Base-by-base conservation (phyloP, 169 alveolate species). In the Eimeria maxima region DNA sequence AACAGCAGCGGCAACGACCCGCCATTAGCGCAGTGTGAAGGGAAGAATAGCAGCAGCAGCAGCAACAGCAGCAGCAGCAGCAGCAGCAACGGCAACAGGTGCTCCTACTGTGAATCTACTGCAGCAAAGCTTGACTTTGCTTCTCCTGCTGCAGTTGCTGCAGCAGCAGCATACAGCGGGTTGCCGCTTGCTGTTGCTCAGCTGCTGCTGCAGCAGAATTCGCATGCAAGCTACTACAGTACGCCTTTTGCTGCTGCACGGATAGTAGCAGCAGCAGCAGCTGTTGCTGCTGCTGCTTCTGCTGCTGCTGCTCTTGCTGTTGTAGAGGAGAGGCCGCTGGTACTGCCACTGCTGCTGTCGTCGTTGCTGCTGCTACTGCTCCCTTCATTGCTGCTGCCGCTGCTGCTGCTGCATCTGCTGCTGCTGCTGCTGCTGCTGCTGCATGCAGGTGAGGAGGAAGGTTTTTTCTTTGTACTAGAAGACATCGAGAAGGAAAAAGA, bases 391-490 rank as follows among this genome's bases (percentile, higher is more conserved):
- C 88, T 42, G 65, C n/a, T 78, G 63, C 88, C 16, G 57, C 10
- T 44, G 57, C 22, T 78, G 22, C 27, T 44, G 27, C 33, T 45
- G 88, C 18, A 6, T 24, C 71, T 44, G 90, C 90, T 80, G 90
- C 90, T 50, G 44, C 90, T 80, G 65, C 65, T n/a, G 69, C 90
- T 80, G 90, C 90, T 44, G 90, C 65, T 80, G 90, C 47, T n/a
- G 69, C 50, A 38, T 80, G 7, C 50, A 80, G 90, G 38, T 10
- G 71, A 80, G 20, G 90, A 42, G 10, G 33, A 80, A 69, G 42
- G 87, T 18, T 74, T 74, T 38, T 42, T 33, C 57, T 42, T 74
- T 74, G 87, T 38, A 11, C 20, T 24, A 3, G 87, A 33, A 10
- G 50, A 29, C 55, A 27, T 74, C 13, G n/a, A 74, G 87, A 29